A percentile compares a stretch with the other conserved stretches of the same genome.
These are phyloP conservation scores for Parafenestella ontariensis DNA, from an alignment of 2,329 filamentous ascomycete genomes.

Conservation along the genomic window DNA sequence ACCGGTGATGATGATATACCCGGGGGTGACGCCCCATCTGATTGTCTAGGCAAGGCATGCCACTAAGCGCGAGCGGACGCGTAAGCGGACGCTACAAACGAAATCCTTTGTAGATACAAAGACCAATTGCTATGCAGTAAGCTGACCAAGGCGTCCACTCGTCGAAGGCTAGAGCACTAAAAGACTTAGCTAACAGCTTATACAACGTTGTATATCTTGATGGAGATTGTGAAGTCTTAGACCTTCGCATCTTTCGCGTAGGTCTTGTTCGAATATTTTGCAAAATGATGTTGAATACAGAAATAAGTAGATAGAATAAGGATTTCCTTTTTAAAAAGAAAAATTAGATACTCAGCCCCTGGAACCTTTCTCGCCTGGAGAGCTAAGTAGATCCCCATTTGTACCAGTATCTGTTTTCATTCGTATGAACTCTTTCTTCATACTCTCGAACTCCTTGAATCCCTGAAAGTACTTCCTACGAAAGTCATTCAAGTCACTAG, in stretches of 20 bases:
- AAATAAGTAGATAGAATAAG: too few species aligned
- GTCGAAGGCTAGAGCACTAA: neutral
- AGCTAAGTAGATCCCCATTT: neutral
- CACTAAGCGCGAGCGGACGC: too few species aligned
- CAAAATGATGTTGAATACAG: too few species aligned
- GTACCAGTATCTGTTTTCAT: conserved; percentile 23
- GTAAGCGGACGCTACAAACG: too few species aligned
- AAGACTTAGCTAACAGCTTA: neutral
- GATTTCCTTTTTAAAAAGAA: neutral
- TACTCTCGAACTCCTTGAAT: conserved; percentile 45
- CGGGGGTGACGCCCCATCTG: too few species aligned
- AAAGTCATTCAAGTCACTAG: conserved; percentile 73
- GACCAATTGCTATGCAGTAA: neutral
- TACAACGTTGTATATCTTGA: neutral
- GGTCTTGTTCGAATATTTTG: neutral
- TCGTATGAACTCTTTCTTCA: conserved; percentile 36
- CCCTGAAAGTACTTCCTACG: conserved; percentile 61
- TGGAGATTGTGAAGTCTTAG: neutral
- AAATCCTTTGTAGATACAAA: too few species aligned
- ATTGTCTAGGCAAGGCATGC: too few species aligned
- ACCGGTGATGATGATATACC: too few species aligned
- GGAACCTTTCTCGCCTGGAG: neutral
- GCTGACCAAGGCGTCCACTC: neutral
- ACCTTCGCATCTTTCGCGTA: neutral
- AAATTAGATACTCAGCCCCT: neutral